Conservation (phyloP, 345 rosid species). For the Aquilaria malaccensis region DNA sequence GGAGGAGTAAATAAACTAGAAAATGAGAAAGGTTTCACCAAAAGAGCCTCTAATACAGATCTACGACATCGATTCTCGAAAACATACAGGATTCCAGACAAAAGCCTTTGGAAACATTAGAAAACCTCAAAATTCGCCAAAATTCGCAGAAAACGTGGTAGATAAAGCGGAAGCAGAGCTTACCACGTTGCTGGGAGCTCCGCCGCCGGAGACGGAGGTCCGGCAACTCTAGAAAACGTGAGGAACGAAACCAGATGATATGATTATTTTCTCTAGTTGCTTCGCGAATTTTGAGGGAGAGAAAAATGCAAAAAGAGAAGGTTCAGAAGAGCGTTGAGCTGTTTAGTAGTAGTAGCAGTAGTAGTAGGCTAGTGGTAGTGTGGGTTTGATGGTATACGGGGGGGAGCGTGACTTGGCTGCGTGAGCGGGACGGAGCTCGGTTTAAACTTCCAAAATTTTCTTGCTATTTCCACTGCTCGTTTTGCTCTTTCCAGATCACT, state of each 20-base stretch:
- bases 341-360: not conserved
- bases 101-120: not conserved
- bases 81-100: conserved; percentile 11
- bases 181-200: conserved; percentile 27
- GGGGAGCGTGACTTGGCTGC: conserved; percentile 33
- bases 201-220: conserved; percentile 17
- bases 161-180: conserved; percentile 17
- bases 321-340: conserved; percentile 8
- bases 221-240: conserved; percentile 14
- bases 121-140: no score
- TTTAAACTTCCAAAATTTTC: conserved; percentile 35
- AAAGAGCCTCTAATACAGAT: conserved; percentile 25
- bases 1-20: no score
- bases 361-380: no score
- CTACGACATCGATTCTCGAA: conserved; percentile 18
- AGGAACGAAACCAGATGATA: no score
- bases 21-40: not conserved
- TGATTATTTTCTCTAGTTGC: not conserved
- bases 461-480: conserved; percentile 1
- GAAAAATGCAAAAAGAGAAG: conserved; percentile 8
- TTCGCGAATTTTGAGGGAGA: conserved; percentile 10
- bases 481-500: conserved; percentile 10
- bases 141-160: not conserved
- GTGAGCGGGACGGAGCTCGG: conserved; percentile 51
- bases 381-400: not conserved